These are phyloP conservation scores for Glutinoglossum americanum DNA, from an alignment of 495 filamentous ascomycete species.

Conservation along the genomic window DNA sequence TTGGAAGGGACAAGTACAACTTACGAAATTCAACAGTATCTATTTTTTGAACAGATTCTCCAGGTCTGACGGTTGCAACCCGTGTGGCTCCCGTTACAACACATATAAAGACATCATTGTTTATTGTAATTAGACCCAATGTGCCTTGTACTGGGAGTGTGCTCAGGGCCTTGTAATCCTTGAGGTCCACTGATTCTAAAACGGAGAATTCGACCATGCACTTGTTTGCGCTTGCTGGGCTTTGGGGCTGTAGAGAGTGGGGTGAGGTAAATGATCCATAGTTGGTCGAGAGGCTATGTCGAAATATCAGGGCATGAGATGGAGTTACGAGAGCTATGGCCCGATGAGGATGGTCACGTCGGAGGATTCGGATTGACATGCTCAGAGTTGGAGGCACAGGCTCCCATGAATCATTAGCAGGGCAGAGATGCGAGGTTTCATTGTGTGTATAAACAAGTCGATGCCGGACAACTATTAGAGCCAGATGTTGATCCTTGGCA, in stretches of 20 bases:
- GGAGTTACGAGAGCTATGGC: constrained; percentile 64
- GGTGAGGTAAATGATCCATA: constrained; percentile 15
- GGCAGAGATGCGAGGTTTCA: background rate
- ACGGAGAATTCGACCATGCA: constrained; percentile 77
- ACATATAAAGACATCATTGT: constrained; percentile 73
- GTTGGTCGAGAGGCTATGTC: constrained; percentile 39
- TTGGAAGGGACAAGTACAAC: constrained; percentile 9
- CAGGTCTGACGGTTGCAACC: constrained; percentile 65
- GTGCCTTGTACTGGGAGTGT: constrained; percentile 67
- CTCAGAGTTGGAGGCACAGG: background rate
- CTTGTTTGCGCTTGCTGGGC: constrained; percentile 18
- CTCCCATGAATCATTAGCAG: background rate
- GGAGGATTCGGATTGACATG: constrained; percentile 36
- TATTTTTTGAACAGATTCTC: constrained; percentile 75
- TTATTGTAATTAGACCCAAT: constrained; percentile 70
- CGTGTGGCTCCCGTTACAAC: constrained; percentile 59
- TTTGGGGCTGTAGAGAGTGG: constrained; percentile 18
- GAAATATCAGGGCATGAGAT: constrained; percentile 64
- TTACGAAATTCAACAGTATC: constrained; percentile 67
- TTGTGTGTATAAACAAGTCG: background rate
- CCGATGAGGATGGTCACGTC: constrained; percentile 63
- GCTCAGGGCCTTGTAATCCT: constrained; percentile 50
- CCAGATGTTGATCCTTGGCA: background rate
- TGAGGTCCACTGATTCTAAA: constrained; percentile 39
- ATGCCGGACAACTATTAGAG: background rate